A percentile compares a stretch with the other conserved stretches of the same genome.
These are phyloP conservation scores for Cocos nucifera DNA, from an alignment of 176 grass and related monocot genomes.

Conservation along the genomic window DNA sequence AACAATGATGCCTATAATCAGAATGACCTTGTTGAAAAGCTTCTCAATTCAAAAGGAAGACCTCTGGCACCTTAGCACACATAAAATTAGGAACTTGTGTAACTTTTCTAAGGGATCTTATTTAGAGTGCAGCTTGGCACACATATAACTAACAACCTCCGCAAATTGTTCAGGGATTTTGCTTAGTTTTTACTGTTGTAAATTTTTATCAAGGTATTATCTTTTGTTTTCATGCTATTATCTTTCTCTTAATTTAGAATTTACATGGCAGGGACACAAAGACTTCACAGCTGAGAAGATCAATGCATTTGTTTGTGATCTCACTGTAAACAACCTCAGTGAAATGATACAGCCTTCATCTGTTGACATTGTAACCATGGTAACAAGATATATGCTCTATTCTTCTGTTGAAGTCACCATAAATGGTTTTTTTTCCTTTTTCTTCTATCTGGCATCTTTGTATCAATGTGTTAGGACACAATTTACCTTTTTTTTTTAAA, in stretches of 20 bases:
- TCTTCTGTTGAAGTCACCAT: too few relatives aligned
- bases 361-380: constrained; percentile 84
- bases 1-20: too few relatives aligned
- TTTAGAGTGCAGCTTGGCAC: too few relatives aligned
- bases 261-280: constrained; percentile 61
- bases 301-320: constrained; percentile 95
- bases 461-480: neutral
- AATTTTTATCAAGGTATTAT: too few relatives aligned
- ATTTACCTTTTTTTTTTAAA: neutral
- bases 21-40: too few relatives aligned
- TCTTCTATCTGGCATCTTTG: constrained; percentile 15
- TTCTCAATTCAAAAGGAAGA: too few relatives aligned
- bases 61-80: too few relatives aligned
- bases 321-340: constrained; percentile 47
- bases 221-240: neutral
- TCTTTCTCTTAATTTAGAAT: constrained; percentile 10
- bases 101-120: too few relatives aligned
- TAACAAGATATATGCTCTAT: constrained; percentile 23
- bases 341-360: constrained; percentile 48
- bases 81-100: too few relatives aligned
- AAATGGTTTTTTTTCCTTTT: neutral
- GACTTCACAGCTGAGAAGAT: constrained; percentile 48
- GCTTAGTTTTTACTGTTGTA: too few relatives aligned
- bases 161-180: too few relatives aligned
- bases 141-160: too few relatives aligned